Percentiles rank a stretch among this genome's conserved stretches.
These are phyloP conservation scores for Gynostemma pentaphyllum DNA, from an alignment of 306 rosid genomes.

Conservation along the genomic window DNA sequence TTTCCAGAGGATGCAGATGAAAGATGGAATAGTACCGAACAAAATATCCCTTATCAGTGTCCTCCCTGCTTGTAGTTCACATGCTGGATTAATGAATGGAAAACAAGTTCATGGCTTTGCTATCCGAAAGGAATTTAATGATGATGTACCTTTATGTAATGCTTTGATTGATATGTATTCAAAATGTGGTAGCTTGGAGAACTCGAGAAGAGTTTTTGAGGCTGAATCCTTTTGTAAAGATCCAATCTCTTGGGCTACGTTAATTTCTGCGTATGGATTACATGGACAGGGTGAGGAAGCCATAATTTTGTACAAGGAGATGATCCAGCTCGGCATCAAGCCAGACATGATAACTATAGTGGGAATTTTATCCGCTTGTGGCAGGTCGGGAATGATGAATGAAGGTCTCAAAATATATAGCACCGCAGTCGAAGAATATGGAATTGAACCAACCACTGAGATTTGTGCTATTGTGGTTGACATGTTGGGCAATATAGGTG, in stretches of 20 bases:
- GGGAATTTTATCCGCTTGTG: constrained; percentile 65
- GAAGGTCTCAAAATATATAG: constrained; percentile 56
- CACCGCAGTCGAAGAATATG: constrained; percentile 22
- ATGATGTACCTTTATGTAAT: constrained; percentile 38
- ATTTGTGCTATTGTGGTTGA: constrained; percentile 72
- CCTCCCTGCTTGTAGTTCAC: constrained; percentile 58
- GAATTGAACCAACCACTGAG: constrained; percentile 54
- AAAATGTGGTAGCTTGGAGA: constrained; percentile 66
- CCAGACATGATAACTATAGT: constrained; percentile 66
- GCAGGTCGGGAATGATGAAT: constrained; percentile 54
- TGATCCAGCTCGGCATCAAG: constrained; percentile 44
- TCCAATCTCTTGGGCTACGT: constrained; percentile 62
- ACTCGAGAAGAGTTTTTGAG: constrained; percentile 45
- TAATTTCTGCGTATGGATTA: constrained; percentile 66
- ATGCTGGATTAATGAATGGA: constrained; percentile 42
- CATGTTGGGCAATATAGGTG: constrained; percentile 55
- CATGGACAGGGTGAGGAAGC: constrained; percentile 73
- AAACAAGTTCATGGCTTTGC: constrained; percentile 63
- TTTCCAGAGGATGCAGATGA: constrained; percentile 50
- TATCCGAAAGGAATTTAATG: constrained; percentile 32
- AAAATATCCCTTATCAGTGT: constrained; percentile 52
- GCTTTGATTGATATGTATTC: constrained; percentile 72
- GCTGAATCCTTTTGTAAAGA: constrained; percentile 35
- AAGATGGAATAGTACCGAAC: constrained; percentile 49
- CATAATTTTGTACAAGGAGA: constrained; percentile 32